Base-by-base conservation (phyloP, 176 grass and related monocot species). In the Carex pumila region DNA sequence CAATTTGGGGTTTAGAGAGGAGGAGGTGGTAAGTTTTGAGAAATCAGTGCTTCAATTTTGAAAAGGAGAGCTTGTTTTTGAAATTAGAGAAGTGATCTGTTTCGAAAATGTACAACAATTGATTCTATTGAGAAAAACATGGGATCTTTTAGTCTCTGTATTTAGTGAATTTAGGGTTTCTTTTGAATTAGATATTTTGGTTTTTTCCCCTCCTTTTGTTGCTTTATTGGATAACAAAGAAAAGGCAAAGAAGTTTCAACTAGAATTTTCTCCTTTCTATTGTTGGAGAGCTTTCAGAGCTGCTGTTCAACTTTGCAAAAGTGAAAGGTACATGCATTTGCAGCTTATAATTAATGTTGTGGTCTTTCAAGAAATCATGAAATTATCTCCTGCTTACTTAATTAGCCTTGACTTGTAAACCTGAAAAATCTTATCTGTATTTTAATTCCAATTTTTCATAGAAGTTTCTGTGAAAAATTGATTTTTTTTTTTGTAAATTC, bases 11-110 rank as follows among this genome's bases (percentile, higher is more conserved):
- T 18, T 25, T 67, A 66, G 22, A 14, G 34, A 54, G 21, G 62
- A 53, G 41, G 8, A 66, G 22, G 21, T 83, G 62, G 13, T 13
- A 32, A 54, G 12, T 83, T 39, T 62, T 82, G 61, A 62, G 13
- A 57, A 82, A 82, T 65, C 53, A 67, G 61, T 32, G 61, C 15
- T 66, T 55, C 36, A 50, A 67, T 82, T 67, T 82, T 83, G 39
- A 49, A 31, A 31, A 11, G 5, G 10, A 69, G 41, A 17, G 43
- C 7, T 47, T 13, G 2, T 66, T 34, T 69, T 55, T 83, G 78
- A 6, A 65, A 49, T 74, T 79, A 66, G 11, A 41, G 74, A 59
- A 76, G 76, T 61, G 57, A 80, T 36, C 6, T 43, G 19, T 45
- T 81, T n/a, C 65, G 62, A 21, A 56, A 56, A 52, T 83, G 80